phyloP scores from a whole-genome alignment of 495 filamentous ascomycete genomes.

The Aspergillus incahuasiensis region DNA sequence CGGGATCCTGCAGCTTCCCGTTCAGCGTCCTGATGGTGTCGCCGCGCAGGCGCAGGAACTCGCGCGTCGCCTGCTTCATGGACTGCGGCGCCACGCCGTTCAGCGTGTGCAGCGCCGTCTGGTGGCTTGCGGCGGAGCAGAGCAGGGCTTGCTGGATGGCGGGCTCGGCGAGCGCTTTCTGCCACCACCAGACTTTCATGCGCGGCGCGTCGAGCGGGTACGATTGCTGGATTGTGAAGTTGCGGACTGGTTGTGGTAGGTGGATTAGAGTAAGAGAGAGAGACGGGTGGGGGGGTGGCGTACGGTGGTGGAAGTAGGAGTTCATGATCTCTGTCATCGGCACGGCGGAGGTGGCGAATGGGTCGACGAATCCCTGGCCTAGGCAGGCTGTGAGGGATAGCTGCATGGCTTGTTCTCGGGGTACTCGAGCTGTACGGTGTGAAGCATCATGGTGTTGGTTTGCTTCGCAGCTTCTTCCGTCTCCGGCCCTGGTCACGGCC shows the following conservation, averaged over 20 bases:
- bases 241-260: background rate
- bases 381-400: no score
- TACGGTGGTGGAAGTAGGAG: conserved; percentile 6
- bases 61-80: background rate
- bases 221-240: background rate
- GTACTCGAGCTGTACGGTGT: no score
- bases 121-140: conserved; percentile 1
- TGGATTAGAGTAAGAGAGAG: background rate
- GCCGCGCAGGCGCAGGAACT: background rate
- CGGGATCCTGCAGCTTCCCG: background rate
- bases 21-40: conserved; percentile 5
- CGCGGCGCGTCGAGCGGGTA: conserved; percentile 2
- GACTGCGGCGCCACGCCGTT: background rate
- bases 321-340: conserved; percentile 9
- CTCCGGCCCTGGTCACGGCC: no score
- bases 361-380: conserved; percentile 6
- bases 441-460: no score
- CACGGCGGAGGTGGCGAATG: background rate
- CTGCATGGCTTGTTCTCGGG: no score
- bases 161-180: conserved; percentile 2
- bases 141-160: conserved; percentile 2
- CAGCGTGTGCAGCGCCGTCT: background rate
- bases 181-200: conserved; percentile 8
- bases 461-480: no score
- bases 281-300: background rate